phyloP scores from a whole-genome alignment of 78 protist species.

The slime mould (Dictyostelium discoideum) region DNA sequence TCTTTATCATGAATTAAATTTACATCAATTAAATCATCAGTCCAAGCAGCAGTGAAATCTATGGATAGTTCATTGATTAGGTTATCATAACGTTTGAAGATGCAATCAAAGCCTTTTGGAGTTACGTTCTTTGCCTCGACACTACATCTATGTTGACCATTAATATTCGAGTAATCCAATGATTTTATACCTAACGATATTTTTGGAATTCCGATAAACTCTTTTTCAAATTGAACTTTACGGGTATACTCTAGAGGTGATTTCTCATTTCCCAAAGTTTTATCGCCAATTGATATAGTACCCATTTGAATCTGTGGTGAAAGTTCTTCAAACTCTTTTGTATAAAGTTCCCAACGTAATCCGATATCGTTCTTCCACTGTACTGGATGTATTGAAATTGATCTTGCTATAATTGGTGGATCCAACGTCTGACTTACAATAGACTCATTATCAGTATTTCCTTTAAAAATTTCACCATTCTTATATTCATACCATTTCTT shows the following conservation, averaged over 20 bases:
- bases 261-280: neutral
- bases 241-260: neutral
- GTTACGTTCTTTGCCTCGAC: neutral
- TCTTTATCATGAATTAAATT: neutral
- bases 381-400: slow-evolving; percentile 14
- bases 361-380: neutral
- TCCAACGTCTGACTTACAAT: neutral
- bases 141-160: neutral
- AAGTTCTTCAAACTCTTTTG: neutral
- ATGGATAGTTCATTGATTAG: neutral
- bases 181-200: neutral
- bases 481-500: slow-evolving; percentile 7
- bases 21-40: neutral
- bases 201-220: neutral
- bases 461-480: slow-evolving; percentile 6
- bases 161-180: neutral
- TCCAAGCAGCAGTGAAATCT: neutral
- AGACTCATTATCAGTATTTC: slow-evolving; percentile 3
- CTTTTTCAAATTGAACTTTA: neutral
- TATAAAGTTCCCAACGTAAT: slow-evolving; percentile 14
- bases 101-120: neutral
- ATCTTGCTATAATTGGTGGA: slow-evolving; percentile 18
- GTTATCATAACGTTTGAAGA: neutral
- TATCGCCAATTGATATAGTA: neutral
- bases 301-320: slow-evolving; percentile 24